A percentile compares a stretch with the other conserved stretches of the same genome.
Evolutionary conservation across 768 basidiomycete species (phyloP).

Genomic region (Solioccasus polychromus): DNA sequence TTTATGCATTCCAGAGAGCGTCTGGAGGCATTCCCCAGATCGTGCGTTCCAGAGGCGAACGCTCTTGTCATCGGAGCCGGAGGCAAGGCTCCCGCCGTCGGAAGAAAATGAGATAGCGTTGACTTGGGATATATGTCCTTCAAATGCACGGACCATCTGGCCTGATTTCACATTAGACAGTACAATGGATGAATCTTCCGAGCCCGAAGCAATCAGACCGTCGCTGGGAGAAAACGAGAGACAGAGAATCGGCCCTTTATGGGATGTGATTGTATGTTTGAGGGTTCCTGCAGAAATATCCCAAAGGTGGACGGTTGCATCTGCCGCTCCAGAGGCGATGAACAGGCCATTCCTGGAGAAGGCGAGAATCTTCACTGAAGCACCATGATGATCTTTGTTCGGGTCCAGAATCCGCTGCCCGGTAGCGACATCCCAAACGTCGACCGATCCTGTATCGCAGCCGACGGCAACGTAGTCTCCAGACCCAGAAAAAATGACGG

Average conservation of each 20-base stretch:
- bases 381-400: not conserved
- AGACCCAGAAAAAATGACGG: constrained; percentile 15
- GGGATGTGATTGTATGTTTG: constrained; percentile 12
- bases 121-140: constrained; percentile 17
- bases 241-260: constrained; percentile 11
- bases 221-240: constrained; percentile 21
- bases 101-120: constrained; percentile 21
- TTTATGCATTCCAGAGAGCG: constrained; percentile 10
- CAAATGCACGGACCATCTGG: constrained; percentile 5
- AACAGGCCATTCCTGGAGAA: constrained; percentile 10
- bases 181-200: constrained; percentile 10
- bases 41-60: constrained; percentile 24
- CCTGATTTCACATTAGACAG: constrained; percentile 13
- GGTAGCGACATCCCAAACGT: constrained; percentile 19
- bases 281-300: constrained; percentile 3
- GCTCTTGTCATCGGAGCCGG: constrained; percentile 19
- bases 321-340: constrained; percentile 15
- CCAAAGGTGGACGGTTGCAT: constrained; percentile 18
- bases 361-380: constrained; percentile 7
- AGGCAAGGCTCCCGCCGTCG: constrained; percentile 16
- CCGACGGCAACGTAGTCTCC: constrained; percentile 16
- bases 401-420: constrained; percentile 10
- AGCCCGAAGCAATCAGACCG: constrained; percentile 13
- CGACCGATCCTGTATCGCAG: constrained; percentile 9
- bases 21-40: constrained; percentile 17